Evolutionary conservation across 306 rosid genomes (phyloP), one percentile per base, ranked within the genome.

Genomic region (Sphenostylis stenocarpa): DNA sequence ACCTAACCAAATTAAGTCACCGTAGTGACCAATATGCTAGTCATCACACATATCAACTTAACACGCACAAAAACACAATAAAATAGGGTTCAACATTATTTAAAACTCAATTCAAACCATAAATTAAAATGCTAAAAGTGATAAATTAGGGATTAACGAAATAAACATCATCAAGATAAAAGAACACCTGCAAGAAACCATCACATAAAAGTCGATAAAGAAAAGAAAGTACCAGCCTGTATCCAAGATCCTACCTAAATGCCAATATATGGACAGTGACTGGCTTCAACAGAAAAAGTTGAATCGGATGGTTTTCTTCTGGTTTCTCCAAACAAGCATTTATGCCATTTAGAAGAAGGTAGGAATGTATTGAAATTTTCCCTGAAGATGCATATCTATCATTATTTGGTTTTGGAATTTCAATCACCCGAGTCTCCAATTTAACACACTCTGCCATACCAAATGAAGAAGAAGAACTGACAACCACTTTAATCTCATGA

Each of bases 211-310:
- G 58, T 24, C 21, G 24, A 73, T 26, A 77, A 26, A 73, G 47
- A 66, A 78, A 63, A 60, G 58, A 58, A 75, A 70, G 28, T 29
- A 65, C 20, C 73, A 64, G 38, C 55, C 65, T 19, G 51, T 67
- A 67, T 67, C 23, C 34, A 77, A 78, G 75, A 68, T 71, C 79
- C 78, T 85, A 92, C 98, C 98, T 90, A 67, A 84, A 51, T 26
- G 89, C 77, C 70, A 90, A 85, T 58, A 85, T 81, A 56, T 84
- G 87, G 75, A 89, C 17, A 14, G 82, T 67, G 70, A 88, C 75
- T 63, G 93, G 92, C 83, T 89, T 87, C 83, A 89, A 76, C 62
- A 47, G 80, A 41, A 90, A 85, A 81, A 94, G 82, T 81, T 84
- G 84, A 77, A 72, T 63, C 67, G 83, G 82, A 80, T 76, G 87